A percentile compares a stretch with the other conserved stretches of the same genome.
These are phyloP conservation scores for Suillus subluteus DNA, from an alignment of 768 basidiomycete species.

Conservation along the genomic window DNA sequence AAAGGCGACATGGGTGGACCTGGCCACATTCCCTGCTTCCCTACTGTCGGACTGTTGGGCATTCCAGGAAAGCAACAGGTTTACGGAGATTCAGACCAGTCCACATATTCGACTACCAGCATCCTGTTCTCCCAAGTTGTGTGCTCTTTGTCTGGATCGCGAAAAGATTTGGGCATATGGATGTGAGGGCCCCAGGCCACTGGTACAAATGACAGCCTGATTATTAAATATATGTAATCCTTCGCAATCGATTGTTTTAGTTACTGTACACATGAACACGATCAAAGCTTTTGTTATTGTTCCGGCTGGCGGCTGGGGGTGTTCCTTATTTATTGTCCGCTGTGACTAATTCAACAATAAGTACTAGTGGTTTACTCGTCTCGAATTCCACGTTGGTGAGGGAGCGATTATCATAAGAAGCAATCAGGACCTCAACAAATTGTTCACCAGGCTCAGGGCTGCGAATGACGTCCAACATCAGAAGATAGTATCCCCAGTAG, in stretches of 20 bases:
- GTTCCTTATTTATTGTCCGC: too few species aligned
- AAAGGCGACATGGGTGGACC: too few species aligned
- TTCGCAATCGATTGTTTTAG: neutral
- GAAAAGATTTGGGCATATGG: neutral
- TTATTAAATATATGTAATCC: neutral
- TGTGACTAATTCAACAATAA: neutral
- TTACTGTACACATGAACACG: neutral
- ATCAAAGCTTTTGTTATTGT: neutral
- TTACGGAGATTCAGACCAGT: neutral
- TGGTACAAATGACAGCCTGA: neutral
- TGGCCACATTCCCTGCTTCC: neutral
- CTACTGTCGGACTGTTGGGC: neutral
- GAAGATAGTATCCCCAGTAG: too few species aligned
- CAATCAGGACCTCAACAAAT: too few species aligned
- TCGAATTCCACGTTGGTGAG: too few species aligned
- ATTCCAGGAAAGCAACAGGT: neutral
- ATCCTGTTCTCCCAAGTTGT: neutral
- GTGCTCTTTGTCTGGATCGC: neutral
- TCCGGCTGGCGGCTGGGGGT: neutral
- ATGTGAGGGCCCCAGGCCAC: neutral
- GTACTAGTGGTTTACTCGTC: too few species aligned
- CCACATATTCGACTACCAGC: neutral
- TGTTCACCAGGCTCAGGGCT: too few species aligned
- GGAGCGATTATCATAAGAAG: too few species aligned
- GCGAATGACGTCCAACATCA: too few species aligned